Evolutionary conservation across 768 basidiomycete genomes (phyloP).

Genomic region (Russula sp.): DNA sequence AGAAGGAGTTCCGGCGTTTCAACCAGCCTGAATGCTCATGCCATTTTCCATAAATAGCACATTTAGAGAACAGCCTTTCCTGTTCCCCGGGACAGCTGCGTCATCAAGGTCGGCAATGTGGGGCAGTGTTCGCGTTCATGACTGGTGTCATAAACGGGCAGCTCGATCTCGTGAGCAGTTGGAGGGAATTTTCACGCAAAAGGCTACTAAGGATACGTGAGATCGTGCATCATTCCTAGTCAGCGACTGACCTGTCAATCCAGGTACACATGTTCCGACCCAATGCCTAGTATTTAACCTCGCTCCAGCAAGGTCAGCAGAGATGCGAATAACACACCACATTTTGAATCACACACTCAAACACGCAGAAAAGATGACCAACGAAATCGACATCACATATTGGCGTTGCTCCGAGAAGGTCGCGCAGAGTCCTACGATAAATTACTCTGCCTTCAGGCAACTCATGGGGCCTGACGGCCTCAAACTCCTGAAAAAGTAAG

Average conservation of each 20-base stretch:
- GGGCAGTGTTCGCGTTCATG: background rate
- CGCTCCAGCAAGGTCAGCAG: background rate
- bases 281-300: background rate
- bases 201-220: background rate
- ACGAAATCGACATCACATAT: background rate
- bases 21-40: too few species aligned
- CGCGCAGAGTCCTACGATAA: background rate
- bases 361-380: background rate
- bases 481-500: constrained; percentile 5
- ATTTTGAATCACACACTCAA: background rate
- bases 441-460: background rate
- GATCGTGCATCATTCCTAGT: background rate
- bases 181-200: background rate
- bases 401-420: background rate
- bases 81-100: too few species aligned
- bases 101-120: too few species aligned
- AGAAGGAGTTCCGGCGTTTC: too few species aligned
- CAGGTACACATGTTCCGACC: background rate
- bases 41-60: too few species aligned
- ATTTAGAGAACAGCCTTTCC: too few species aligned
- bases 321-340: background rate
- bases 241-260: background rate
- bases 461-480: background rate
- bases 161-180: background rate
- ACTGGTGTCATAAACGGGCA: background rate